A percentile compares a stretch with the other conserved stretches of the same genome.
phyloP scores from a whole-genome alignment of 768 basidiomycete genomes.

The Suillus subluteus region DNA sequence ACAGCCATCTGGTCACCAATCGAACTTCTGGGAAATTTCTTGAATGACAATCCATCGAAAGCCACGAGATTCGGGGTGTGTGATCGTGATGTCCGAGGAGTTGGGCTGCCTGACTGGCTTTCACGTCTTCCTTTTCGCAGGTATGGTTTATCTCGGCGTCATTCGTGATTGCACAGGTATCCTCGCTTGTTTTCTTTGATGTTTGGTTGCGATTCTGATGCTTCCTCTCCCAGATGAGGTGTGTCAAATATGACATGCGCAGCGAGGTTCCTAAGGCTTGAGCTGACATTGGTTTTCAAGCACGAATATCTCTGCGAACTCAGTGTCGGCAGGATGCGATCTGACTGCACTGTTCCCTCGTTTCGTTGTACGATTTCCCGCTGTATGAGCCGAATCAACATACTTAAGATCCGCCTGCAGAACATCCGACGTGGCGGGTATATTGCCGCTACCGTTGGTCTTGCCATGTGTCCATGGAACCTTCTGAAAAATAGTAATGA shows the following conservation, averaged over 20 bases:
- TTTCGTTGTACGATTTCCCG: conserved; percentile 56
- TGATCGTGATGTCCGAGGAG: conserved; percentile 9
- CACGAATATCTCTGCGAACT: conserved; percentile 83
- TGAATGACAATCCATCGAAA: conserved; percentile 62
- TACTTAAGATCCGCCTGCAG: conserved; percentile 31
- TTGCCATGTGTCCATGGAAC: conserved; percentile 81
- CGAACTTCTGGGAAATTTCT: conserved; percentile 67
- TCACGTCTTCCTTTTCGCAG: conserved; percentile 30
- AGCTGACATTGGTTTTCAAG: conserved; percentile 44
- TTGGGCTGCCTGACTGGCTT: conserved; percentile 17
- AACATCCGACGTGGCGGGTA: conserved; percentile 88
- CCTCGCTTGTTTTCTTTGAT: conserved; percentile 3
- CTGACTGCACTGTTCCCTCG: conserved; percentile 77
- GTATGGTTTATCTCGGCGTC: conserved; percentile 80
- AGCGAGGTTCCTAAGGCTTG: conserved; percentile 11
- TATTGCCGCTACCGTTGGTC: conserved; percentile 75
- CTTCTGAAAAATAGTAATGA: conserved; percentile 70
- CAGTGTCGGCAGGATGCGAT: conserved; percentile 83
- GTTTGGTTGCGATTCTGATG: conserved; percentile 12
- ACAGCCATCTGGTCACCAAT: conserved; percentile 81
- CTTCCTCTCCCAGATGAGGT: conserved; percentile 30
- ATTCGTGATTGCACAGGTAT: conserved; percentile 78
- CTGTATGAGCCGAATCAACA: conserved; percentile 9
- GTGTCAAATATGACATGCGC: conserved; percentile 22
- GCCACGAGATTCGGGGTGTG: conserved; percentile 70